Conservation (phyloP, 495 filamentous ascomycete genomes). For the Penicillium cosmopolitanum region DNA sequence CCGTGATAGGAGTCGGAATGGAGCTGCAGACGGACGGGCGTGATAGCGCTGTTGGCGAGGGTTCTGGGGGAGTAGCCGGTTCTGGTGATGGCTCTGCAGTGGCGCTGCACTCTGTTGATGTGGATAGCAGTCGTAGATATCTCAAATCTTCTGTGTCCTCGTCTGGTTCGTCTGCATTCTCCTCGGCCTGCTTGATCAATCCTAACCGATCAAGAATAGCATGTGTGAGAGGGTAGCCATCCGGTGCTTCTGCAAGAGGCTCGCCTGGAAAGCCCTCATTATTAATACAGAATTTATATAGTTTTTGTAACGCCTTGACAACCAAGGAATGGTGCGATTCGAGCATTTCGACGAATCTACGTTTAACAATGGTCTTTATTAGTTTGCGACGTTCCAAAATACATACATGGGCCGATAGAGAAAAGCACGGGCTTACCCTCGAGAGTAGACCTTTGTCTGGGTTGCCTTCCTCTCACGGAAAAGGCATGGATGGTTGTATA, state of each 20-base stretch:
- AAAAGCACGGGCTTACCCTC: slow-evolving; percentile 36
- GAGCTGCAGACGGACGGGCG: slow-evolving; percentile 20
- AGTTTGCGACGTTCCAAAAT: slow-evolving; percentile 7
- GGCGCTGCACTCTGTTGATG: slow-evolving; percentile 45
- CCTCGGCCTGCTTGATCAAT: slow-evolving; percentile 54
- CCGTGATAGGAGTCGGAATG: slow-evolving; percentile 27
- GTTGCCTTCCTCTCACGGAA: slow-evolving; percentile 53
- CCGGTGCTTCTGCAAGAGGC: slow-evolving; percentile 43
- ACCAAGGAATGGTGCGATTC: slow-evolving; percentile 51
- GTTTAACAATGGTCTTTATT: background rate
- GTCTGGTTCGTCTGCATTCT: slow-evolving; percentile 41
- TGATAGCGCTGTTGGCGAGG: slow-evolving; percentile 27
- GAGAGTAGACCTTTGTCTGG: slow-evolving; percentile 52
- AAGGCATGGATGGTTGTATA: slow-evolving; percentile 52
- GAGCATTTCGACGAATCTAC: slow-evolving; percentile 53
- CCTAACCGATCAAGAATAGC: slow-evolving; percentile 51
- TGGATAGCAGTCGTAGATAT: slow-evolving; percentile 43
- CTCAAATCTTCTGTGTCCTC: slow-evolving; percentile 46
- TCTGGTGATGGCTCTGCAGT: slow-evolving; percentile 49
- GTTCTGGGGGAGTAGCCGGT: slow-evolving; percentile 43
- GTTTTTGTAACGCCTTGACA: slow-evolving; percentile 48
- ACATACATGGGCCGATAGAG: background rate
- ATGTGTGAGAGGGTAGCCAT: slow-evolving; percentile 50
- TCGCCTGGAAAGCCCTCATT: slow-evolving; percentile 53
- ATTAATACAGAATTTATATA: slow-evolving; percentile 49